Base-by-base conservation (phyloP, 192 early-diverging fungal genomes). In the Glomus cerebriforme region DNA sequence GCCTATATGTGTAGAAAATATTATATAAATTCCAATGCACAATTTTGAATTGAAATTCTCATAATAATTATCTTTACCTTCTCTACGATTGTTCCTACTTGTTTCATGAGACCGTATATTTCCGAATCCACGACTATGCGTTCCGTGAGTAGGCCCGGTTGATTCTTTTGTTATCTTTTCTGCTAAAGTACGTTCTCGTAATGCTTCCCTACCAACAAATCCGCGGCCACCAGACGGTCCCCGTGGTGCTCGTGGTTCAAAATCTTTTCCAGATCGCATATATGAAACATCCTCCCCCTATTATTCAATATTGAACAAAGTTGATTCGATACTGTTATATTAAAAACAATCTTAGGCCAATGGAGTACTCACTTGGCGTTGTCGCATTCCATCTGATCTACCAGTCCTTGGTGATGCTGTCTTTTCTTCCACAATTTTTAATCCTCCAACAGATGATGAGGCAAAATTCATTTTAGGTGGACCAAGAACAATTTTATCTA, bases 401-500 rank as follows among this genome's bases (percentile, higher is more conserved):
- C 62, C 60, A 27, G 67, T 15, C 31, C 77, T 68, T 37, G 62
- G 1, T 7, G 68, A 43, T 35, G 80, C 67, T 54, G 77, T 73
- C 22, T 79, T 72, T 29, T 85, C 87, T 8, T 85, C 85, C 6
- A 83, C 70, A 45, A 78, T 73, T 76, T 89, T 89, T 58, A 89
- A 59, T 58, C 88, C 88, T 43, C 82, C 83, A 37, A 85, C 66
- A 17, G 85, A 82, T 22, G 88, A 87, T 19, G 88, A 89, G 7
- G 86, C 85, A 79, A 89, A 89, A 69, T 81, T 87, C 82, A 84
- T 87, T 59, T 89, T 89, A 22, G 88, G 87, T 59, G 88, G 88
- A 7, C 86, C 86, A 31, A 89, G 80, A n/a, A 87, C 81, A 59
- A 87, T 89, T 34, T 85, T 86, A 68, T 85, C 85, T 85, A 73